phyloP scores from a whole-genome alignment of 345 rosid species.

The Eucalyptus rudis region DNA sequence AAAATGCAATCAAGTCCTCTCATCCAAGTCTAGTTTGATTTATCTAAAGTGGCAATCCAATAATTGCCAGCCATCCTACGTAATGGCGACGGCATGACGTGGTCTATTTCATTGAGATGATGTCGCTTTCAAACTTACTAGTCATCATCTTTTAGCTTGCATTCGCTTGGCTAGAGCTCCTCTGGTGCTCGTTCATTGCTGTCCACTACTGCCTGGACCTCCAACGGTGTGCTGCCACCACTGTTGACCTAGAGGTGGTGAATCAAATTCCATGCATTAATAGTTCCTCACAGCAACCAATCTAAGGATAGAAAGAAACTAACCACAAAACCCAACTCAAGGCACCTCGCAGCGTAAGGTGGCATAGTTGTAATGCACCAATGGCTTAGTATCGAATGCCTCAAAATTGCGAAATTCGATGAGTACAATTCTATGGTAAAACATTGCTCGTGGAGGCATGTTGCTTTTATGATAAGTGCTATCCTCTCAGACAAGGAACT shows the following conservation, averaged over 20 bases:
- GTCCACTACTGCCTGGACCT: neutral
- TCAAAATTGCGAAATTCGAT: neutral
- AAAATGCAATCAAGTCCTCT: no score
- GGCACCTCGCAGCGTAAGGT: conserved; percentile 97
- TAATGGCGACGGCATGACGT: neutral
- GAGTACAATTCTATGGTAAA: neutral
- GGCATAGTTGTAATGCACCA: conserved; percentile 33
- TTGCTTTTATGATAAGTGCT: neutral
- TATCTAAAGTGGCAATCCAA: no score
- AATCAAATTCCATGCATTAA: conserved; percentile 17
- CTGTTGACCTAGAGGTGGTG: neutral
- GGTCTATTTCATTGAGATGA: neutral
- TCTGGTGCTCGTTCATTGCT: neutral
- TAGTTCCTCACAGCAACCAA: conserved; percentile 38
- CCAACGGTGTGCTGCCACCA: neutral
- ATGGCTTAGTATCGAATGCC: neutral
- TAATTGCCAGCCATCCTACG: no score
- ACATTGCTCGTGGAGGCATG: neutral
- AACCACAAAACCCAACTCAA: conserved; percentile 76
- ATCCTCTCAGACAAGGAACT: neutral
- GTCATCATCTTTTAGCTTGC: neutral
- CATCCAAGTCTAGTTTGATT: no score
- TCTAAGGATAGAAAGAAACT: conserved; percentile 18
- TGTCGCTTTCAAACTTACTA: neutral
- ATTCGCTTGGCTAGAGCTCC: neutral